Evolutionary conservation across 257 asterid genomes (phyloP).

Genomic region (Capsicum pubescens): DNA sequence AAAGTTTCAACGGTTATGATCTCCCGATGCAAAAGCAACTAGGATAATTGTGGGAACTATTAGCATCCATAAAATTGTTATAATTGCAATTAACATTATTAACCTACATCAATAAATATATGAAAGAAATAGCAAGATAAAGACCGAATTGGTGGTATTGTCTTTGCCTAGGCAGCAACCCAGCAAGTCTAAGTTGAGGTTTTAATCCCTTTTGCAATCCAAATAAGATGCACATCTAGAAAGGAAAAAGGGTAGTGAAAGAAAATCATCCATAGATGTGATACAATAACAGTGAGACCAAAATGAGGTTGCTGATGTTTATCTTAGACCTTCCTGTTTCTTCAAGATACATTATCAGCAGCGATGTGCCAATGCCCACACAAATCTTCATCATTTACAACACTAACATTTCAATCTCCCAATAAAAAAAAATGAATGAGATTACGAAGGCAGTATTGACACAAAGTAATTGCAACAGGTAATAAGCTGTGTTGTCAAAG

Average conservation of each 20-base stretch:
- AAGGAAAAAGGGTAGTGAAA: neutral
- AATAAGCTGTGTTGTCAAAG: neutral
- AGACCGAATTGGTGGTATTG: neutral
- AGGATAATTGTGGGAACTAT: neutral
- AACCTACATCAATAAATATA: constrained; percentile 4
- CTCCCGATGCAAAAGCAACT: neutral
- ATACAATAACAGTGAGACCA: neutral
- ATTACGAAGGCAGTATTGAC: neutral
- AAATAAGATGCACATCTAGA: constrained; percentile 1
- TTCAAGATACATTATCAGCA: neutral
- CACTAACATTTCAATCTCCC: neutral
- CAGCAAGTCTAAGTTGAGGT: constrained; percentile 6
- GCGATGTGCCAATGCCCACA: neutral
- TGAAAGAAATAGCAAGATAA: neutral
- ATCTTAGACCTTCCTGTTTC: constrained; percentile 8
- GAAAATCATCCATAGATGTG: neutral
- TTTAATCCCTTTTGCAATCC: neutral
- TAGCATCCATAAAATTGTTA: neutral
- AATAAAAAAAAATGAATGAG: neutral
- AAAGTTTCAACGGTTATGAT: constrained; percentile 1
- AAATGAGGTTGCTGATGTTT: neutral
- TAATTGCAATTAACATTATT: neutral
- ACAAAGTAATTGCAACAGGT: neutral
- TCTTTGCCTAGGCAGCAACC: neutral
- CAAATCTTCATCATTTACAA: neutral